Conservation (phyloP, 2,329 filamentous ascomycete species). For the Aspergillus udagawae region DNA sequence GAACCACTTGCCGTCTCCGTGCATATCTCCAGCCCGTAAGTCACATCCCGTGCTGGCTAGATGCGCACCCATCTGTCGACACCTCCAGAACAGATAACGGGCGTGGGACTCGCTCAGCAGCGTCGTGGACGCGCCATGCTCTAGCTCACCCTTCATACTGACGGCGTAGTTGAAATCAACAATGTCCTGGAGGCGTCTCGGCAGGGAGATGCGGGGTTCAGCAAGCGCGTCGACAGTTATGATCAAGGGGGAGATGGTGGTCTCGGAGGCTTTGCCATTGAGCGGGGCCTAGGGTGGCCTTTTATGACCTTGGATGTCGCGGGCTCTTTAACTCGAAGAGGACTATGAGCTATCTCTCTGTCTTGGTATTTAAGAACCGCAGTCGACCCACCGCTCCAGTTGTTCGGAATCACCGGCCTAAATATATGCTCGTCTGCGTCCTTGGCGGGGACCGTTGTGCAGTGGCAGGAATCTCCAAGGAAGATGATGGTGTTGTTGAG, state of each 20-base stretch:
- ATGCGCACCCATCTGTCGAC: constrained; percentile 28
- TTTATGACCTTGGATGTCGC: constrained; percentile 51
- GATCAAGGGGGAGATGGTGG: constrained; percentile 60
- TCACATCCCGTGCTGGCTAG: constrained; percentile 25
- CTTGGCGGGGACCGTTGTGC: constrained; percentile 30
- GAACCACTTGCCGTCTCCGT: constrained; percentile 30
- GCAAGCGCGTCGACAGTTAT: constrained; percentile 57
- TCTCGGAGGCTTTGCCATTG: constrained; percentile 59
- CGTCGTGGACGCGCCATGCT: constrained; percentile 3
- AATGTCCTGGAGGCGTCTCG: constrained; percentile 16
- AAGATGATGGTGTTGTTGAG: constrained; percentile 52
- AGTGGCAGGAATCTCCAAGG: constrained; percentile 42
- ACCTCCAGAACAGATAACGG: constrained; percentile 25
- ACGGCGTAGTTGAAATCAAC: constrained; percentile 18
- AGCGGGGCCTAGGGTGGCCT: constrained; percentile 58
- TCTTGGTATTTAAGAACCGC: neutral
- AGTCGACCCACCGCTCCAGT: constrained; percentile 45
- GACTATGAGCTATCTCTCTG: too few relatives aligned
- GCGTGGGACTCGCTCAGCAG: constrained; percentile 15
- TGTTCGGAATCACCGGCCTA: constrained; percentile 59
- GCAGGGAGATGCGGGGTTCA: constrained; percentile 10
- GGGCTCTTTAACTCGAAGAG: constrained; percentile 8
- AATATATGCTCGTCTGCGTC: constrained; percentile 60
- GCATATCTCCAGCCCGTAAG: constrained; percentile 28
- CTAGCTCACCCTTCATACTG: constrained; percentile 18